Conservation (phyloP, 352 stramenopile species). For the Pythium scleroteichum region DNA sequence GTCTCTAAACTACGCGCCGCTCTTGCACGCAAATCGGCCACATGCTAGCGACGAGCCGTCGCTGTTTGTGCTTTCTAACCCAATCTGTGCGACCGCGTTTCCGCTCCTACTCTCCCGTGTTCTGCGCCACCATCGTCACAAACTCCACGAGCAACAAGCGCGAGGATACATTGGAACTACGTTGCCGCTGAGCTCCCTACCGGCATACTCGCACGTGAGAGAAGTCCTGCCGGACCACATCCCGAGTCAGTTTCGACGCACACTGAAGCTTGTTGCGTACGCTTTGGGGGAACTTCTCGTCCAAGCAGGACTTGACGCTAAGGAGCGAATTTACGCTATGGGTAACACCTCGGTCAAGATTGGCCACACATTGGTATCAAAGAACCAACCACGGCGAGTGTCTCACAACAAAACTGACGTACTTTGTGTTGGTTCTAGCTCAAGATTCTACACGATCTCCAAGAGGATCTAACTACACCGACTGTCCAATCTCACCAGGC, state of each 20-base stretch:
- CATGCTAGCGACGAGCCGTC: constrained; percentile 43
- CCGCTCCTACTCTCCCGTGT: constrained; percentile 69
- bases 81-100: constrained; percentile 66
- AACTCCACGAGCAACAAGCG: background rate
- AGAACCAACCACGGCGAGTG: no score
- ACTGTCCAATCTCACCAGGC: constrained; percentile 41
- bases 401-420: background rate
- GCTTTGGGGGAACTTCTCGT: constrained; percentile 59
- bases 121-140: constrained; percentile 6
- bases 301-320: constrained; percentile 52
- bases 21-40: constrained; percentile 46
- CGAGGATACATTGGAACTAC: background rate
- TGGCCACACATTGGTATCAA: constrained; percentile 65
- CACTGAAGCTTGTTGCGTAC: constrained; percentile 68
- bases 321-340: constrained; percentile 71
- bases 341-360: constrained; percentile 77
- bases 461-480: constrained; percentile 46
- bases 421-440: constrained; percentile 27
- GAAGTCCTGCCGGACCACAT: constrained; percentile 72
- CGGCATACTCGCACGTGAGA: constrained; percentile 57
- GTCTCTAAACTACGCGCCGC: constrained; percentile 53
- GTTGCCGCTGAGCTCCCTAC: background rate
- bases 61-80: constrained; percentile 72
- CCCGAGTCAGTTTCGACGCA: constrained; percentile 52
- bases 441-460: constrained; percentile 55